Base-by-base conservation (phyloP, 1,284 basidiomycete species). In the Chalciporus sp. region DNA sequence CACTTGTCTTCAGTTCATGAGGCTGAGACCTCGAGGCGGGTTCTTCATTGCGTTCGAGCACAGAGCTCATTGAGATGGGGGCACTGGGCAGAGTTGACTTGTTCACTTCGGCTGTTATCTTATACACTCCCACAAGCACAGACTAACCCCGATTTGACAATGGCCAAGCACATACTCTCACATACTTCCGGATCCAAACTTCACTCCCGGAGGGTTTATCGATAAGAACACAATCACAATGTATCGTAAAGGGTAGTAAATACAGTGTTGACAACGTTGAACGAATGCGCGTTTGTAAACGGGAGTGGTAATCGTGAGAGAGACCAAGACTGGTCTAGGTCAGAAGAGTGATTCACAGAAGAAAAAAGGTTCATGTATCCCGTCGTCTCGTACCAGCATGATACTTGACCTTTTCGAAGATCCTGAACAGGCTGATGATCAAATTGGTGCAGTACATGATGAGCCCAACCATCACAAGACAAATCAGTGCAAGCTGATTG, bases 391-490 rank as follows among this genome's bases (percentile, higher is more conserved):
- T 58, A 23, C 68, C 68, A 5, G 65, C 69, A 53, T 77, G 77
- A 58, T 77, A 85, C 72, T 92, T 92, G 58, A 94, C 88, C 74
- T 93, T 93, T 69, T 92, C 88, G 61, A 94, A 92, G 57, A 94
- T 92, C 58, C 92, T 78, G 72, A 86, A 94, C n/a, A 94, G 77
- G 55, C 86, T 88, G 65, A 94, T 92, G 62, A 93, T 76, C 58
- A 94, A 81, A 66, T 90, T 92, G 59, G 79, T 81, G 73, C 88
- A 88, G 69, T 94, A 93, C 71, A 88, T 83, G 50, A 87, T 67
- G 41, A 93, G 77, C 39, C 90, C 88, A 37, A 90, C 79, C 53
- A 82, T 84, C 52, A 91, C 88, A 31, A 94, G 79, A 57, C 80
- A 84, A 44, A 92, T 90, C 52, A 93, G 75, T 16, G 84, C 84